phyloP scores from a whole-genome alignment of 1,284 basidiomycete species.

The Phellinidium pouzarii region DNA sequence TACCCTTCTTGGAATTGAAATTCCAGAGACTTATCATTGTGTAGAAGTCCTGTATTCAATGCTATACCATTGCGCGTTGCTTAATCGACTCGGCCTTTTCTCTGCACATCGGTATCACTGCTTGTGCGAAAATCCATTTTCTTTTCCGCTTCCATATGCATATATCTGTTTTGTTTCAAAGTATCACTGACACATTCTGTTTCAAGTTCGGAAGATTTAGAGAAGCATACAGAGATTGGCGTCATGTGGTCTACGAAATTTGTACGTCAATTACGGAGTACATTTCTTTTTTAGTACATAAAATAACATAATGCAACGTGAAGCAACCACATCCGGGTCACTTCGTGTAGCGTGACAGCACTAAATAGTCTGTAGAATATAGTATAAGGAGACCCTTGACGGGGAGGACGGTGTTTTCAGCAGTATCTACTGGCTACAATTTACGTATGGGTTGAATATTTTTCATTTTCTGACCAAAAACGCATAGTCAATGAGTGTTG shows the following conservation, averaged over 20 bases:
- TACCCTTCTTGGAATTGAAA: too few species aligned
- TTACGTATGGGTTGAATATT: slow-evolving; percentile 63
- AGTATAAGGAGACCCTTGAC: slow-evolving; percentile 67
- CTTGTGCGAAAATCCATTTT: slow-evolving; percentile 55
- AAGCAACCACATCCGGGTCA: slow-evolving; percentile 24
- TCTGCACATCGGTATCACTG: too few species aligned
- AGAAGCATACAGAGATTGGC: slow-evolving; percentile 78
- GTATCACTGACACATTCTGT: slow-evolving; percentile 80
- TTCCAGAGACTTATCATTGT: too few species aligned
- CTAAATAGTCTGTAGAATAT: slow-evolving; percentile 66
- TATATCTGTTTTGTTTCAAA: slow-evolving; percentile 72
- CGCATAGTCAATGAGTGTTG: too few species aligned
- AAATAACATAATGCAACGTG: not conserved
- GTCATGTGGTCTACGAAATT: slow-evolving; percentile 82
- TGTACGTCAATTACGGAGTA: slow-evolving; percentile 68
- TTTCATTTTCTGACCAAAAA: too few species aligned
- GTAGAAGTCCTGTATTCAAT: too few species aligned
- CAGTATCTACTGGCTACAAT: slow-evolving; percentile 73
- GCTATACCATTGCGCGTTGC: too few species aligned
- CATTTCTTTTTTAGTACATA: too few species aligned
- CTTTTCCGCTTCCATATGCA: slow-evolving; percentile 59
- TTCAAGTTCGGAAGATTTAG: slow-evolving; percentile 61
- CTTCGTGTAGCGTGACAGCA: slow-evolving; percentile 86
- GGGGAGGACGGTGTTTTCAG: slow-evolving; percentile 69
- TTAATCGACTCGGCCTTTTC: too few species aligned